Base-by-base conservation (phyloP, 2,329 filamentous ascomycete genomes). In the Fusarium subtropicale region DNA sequence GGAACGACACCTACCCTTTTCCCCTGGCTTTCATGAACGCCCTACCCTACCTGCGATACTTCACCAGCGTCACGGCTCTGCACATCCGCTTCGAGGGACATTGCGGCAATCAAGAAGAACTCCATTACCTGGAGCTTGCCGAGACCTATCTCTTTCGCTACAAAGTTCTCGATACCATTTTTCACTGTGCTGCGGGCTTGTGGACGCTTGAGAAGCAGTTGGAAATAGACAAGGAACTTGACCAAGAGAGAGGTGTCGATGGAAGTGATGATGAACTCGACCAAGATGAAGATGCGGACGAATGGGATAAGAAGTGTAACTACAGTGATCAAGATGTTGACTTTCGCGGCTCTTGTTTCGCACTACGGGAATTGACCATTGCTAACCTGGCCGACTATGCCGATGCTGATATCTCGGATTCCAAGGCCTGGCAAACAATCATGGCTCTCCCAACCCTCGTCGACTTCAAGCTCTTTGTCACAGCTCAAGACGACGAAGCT, bases 341-440 rank as follows among this genome's bases (percentile, higher is more conserved):
- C 0, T 51, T 54, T 2, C 3, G 50, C 2, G 28, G 38, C 0
- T n/a, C 36, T 7, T 51, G 47, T 1, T 57, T 73, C 0, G 58
- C n/a, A 0, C 13, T 73, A 2, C 66, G 36, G 24, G 57, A 59
- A 16, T 28, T 73, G 15, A 66, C 63, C 0, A 58, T 73, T 3
- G n/a, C 61, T 1, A 64, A 71, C 15, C 22, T 73, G 4, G 71
- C 60, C 6, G 63, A 66, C 28, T 70, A 55, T 2, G n/a, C 60
- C 2, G 61, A 71, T 18, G 1, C 1, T 0, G 0, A 22, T 0
- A 16, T 73, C 2, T 4, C 3, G 3, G 0, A 0, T 0, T 73
- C 71, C 0, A 47, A 56, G 2, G 71, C 63, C 1, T 73, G 59
- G 58, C 36, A 52, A 4, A 50, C 46, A 1, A 13, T 71, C 0